Conservation (phyloP, 805 yeast genomes). For the Dipodascus geniculatus region DNA sequence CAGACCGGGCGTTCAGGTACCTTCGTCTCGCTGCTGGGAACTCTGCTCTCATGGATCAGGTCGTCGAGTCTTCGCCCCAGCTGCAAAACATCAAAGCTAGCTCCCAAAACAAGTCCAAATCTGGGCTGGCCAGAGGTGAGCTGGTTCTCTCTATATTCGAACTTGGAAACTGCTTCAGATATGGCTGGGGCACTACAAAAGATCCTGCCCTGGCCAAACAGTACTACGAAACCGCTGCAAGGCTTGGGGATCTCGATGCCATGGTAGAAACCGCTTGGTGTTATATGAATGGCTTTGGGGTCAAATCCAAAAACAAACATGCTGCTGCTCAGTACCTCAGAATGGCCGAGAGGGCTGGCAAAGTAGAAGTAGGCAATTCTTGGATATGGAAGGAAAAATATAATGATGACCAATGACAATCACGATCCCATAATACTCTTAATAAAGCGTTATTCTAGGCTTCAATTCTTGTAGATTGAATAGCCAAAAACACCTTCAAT, state of each 20-base stretch:
- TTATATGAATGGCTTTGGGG: slow-evolving; percentile 20
- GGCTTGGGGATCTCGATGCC: slow-evolving; percentile 24
- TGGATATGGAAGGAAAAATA: slow-evolving; percentile 27
- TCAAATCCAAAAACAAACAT: slow-evolving; percentile 18
- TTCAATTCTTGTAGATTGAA: no score
- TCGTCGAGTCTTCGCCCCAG: slow-evolving; percentile 11
- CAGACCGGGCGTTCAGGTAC: slow-evolving; percentile 15
- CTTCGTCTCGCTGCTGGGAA: slow-evolving; percentile 18
- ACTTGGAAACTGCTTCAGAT: slow-evolving; percentile 22
- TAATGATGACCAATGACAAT: slow-evolving; percentile 7
- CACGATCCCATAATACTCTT: no score
- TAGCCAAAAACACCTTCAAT: no score
- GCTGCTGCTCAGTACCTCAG: slow-evolving; percentile 25
- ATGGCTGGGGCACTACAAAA: slow-evolving; percentile 23
- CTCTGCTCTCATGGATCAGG: slow-evolving; percentile 14
- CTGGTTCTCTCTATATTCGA: slow-evolving; percentile 21
- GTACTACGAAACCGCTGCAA: slow-evolving; percentile 23
- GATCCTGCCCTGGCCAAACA: slow-evolving; percentile 19
- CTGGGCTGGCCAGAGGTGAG: slow-evolving; percentile 13
- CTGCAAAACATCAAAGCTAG: slow-evolving; percentile 8
- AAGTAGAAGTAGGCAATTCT: slow-evolving; percentile 24
- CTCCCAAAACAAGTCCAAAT: slow-evolving; percentile 6
- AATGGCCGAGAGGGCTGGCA: slow-evolving; percentile 20
- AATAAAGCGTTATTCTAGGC: no score
- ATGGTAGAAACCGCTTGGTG: slow-evolving; percentile 23